These are phyloP conservation scores for Cucurbita ficifolia DNA, from an alignment of 306 rosid genomes.

Conservation along the genomic window DNA sequence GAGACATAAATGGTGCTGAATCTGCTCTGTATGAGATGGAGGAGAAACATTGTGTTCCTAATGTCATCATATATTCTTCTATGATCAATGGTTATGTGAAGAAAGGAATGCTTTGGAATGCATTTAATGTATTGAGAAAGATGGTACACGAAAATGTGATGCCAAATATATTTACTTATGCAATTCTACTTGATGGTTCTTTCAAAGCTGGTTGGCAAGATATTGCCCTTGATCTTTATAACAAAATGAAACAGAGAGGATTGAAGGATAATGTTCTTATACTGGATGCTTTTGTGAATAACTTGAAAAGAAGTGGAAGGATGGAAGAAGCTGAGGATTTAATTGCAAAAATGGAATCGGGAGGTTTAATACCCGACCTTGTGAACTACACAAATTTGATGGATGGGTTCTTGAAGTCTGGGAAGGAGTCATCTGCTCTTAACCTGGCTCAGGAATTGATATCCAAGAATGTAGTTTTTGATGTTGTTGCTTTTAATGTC, in stretches of 20 bases:
- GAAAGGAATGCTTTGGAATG: constrained; percentile 63
- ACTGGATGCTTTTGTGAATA: constrained; percentile 63
- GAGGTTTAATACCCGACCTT: constrained; percentile 47
- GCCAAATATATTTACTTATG: constrained; percentile 58
- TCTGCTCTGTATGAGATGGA: constrained; percentile 44
- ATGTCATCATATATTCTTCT: constrained; percentile 55
- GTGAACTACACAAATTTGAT: constrained; percentile 66
- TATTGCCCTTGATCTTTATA: constrained; percentile 41
- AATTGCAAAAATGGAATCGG: constrained; percentile 41
- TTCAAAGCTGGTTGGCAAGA: constrained; percentile 52
- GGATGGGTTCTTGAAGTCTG: constrained; percentile 65
- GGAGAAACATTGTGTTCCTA: constrained; percentile 41
- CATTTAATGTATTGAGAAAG: constrained; percentile 37
- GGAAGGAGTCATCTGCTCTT: constrained; percentile 50
- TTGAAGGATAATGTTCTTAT: constrained; percentile 43
- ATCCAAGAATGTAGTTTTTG: constrained; percentile 40
- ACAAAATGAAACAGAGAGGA: constrained; percentile 53
- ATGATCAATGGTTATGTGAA: constrained; percentile 60
- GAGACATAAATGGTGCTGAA: constrained; percentile 52
- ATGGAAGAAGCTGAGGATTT: constrained; percentile 54
- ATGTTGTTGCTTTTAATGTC: constrained; percentile 76
- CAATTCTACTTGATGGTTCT: constrained; percentile 47
- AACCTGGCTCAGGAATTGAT: constrained; percentile 60
- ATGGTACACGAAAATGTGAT: constrained; percentile 39
- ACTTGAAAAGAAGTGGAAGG: constrained; percentile 49